Conservation (phyloP, 1,284 basidiomycete genomes). For the Sporisorium iseilematis-ciliati region DNA sequence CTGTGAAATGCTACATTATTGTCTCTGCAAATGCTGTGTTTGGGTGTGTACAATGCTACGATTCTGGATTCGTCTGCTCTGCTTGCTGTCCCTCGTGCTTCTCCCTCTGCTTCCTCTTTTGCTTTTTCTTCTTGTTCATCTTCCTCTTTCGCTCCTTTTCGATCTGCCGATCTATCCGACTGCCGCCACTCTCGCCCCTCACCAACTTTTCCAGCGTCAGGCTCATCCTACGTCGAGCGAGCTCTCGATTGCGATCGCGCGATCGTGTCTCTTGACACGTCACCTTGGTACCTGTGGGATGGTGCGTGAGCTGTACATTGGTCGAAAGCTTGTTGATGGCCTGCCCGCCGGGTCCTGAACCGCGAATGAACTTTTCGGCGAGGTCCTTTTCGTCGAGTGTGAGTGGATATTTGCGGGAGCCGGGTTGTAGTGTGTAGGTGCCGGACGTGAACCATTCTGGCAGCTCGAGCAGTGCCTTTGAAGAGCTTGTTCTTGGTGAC, state of each 20-base stretch:
- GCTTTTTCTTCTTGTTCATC: constrained; percentile 61
- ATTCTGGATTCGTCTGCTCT: not conserved
- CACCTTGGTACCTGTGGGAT: constrained; percentile 60
- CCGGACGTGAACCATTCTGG: constrained; percentile 60
- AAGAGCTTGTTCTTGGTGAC: not conserved
- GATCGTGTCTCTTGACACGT: constrained; percentile 62
- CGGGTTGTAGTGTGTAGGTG: constrained; percentile 48
- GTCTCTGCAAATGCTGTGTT: not conserved
- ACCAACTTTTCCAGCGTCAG: constrained; percentile 55
- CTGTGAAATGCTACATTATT: not conserved
- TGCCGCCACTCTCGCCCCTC: constrained; percentile 30
- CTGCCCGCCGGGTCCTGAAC: constrained; percentile 67
- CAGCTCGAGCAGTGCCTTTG: constrained; percentile 4
- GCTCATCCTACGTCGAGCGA: constrained; percentile 59
- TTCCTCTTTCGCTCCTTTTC: constrained; percentile 56
- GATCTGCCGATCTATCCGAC: constrained; percentile 47
- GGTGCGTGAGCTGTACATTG: constrained; percentile 61
- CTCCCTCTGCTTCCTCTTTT: constrained; percentile 38
- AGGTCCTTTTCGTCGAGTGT: constrained; percentile 61
- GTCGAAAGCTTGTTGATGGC: constrained; percentile 67
- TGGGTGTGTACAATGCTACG: not conserved
- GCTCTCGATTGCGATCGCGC: constrained; percentile 56
- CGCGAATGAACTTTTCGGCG: constrained; percentile 65
- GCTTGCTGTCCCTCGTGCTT: constrained; percentile 7
- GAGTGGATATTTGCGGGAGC: constrained; percentile 61